These are phyloP conservation scores for Saccharomycopsis javanensis DNA, from an alignment of 805 yeast species.

Conservation along the genomic window DNA sequence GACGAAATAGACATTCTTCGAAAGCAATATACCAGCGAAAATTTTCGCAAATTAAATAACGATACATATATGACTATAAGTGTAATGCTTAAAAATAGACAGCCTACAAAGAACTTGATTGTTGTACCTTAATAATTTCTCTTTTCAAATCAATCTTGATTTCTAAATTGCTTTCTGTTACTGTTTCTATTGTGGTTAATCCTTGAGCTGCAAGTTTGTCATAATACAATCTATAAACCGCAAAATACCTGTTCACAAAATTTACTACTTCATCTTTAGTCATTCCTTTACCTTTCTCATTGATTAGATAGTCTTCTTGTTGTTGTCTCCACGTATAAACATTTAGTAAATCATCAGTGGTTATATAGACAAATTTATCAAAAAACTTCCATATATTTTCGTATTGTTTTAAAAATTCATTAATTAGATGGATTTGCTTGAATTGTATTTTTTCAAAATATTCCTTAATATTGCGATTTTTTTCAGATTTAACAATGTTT, in stretches of 20 bases:
- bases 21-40: not conserved
- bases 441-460: conserved; percentile 25
- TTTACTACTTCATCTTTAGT: conserved; percentile 51
- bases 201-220: conserved; percentile 31
- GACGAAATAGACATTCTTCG: conserved; percentile 1
- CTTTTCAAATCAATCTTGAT: conserved; percentile 15
- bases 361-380: conserved; percentile 51
- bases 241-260: conserved; percentile 82
- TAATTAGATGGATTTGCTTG: conserved; percentile 32
- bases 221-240: conserved; percentile 67
- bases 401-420: conserved; percentile 44
- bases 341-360: conserved; percentile 47
- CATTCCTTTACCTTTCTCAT: conserved; percentile 64
- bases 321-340: conserved; percentile 75
- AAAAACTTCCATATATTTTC: conserved; percentile 45
- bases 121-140: conserved; percentile 6
- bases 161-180: conserved; percentile 6
- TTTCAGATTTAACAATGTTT: conserved; percentile 8
- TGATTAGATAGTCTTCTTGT: conserved; percentile 54
- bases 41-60: conserved; percentile 4
- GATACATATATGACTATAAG: conserved; percentile 1
- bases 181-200: not conserved
- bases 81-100: conserved; percentile 10
- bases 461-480: conserved; percentile 20
- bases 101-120: not conserved